Percentiles rank a stretch among this genome's conserved stretches.
Conservation (phyloP, 2,329 filamentous ascomycete genomes). For the Alternaria ethzedia region DNA sequence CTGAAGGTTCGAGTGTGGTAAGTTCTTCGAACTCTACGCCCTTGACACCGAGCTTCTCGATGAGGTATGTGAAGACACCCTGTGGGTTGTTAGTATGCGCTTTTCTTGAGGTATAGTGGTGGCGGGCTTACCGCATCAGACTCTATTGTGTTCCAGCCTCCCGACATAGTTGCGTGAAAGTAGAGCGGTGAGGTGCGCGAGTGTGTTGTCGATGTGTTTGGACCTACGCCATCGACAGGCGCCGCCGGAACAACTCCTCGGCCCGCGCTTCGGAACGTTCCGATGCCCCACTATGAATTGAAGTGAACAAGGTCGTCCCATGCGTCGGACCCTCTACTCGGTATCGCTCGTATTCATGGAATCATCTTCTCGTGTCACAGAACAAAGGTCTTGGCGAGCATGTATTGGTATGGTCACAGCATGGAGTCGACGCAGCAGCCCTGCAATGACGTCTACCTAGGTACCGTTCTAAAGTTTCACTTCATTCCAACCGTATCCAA, state of each 20-base stretch:
- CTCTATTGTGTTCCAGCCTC: constrained; percentile 30
- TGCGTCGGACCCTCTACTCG: not conserved
- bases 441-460: not conserved
- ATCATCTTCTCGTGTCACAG: not conserved
- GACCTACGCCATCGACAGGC: constrained; percentile 22
- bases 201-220: constrained; percentile 14
- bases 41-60: constrained; percentile 89
- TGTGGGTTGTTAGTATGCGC: constrained; percentile 38
- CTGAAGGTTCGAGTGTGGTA: constrained; percentile 81
- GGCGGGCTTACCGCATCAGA: constrained; percentile 74
- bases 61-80: constrained; percentile 97
- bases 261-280: constrained; percentile 26
- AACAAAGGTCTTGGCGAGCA: not conserved
- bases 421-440: not conserved
- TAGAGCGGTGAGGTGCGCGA: not conserved
- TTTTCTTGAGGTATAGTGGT: too few relatives aligned
- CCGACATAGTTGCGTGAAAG: constrained; percentile 19
- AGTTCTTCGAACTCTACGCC: constrained; percentile 98
- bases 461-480: not conserved
- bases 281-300: constrained; percentile 8
- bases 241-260: constrained; percentile 20
- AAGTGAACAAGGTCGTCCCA: not conserved
- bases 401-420: not conserved
- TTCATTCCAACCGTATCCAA: not conserved
- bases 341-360: not conserved